phyloP scores from a whole-genome alignment of 116 monocot species.

The Trichopus zeylanicus region DNA sequence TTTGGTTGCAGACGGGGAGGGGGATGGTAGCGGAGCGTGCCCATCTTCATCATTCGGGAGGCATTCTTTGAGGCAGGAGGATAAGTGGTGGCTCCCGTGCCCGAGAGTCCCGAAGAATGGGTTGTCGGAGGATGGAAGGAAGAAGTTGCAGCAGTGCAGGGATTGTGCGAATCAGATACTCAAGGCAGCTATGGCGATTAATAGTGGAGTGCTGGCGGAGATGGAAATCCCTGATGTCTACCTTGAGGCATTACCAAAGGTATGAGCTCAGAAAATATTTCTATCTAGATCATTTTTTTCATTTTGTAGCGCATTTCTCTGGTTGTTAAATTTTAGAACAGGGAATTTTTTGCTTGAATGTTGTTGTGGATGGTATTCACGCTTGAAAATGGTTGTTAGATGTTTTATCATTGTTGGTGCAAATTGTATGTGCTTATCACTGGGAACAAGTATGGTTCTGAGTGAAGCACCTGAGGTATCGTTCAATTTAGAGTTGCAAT shows the following conservation, averaged over 20 bases:
- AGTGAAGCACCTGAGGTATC: neutral
- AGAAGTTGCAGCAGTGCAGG: slow-evolving; percentile 73
- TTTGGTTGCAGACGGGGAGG: slow-evolving; percentile 44
- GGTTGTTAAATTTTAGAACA: neutral
- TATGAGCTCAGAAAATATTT: slow-evolving; percentile 10
- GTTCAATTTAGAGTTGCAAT: no score
- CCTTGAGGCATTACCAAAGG: slow-evolving; percentile 86
- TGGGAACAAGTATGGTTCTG: no score
- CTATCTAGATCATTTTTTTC: neutral
- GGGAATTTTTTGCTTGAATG: neutral
- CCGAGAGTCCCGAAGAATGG: slow-evolving; percentile 77
- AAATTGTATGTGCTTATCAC: neutral
- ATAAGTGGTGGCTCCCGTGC: slow-evolving; percentile 98
- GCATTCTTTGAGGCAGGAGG: slow-evolving; percentile 79
- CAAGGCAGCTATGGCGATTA: slow-evolving; percentile 96
- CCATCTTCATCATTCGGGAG: slow-evolving; percentile 47
- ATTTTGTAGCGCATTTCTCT: neutral
- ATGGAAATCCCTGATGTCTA: slow-evolving; percentile 83
- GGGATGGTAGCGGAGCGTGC: slow-evolving; percentile 34
- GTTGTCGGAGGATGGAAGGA: slow-evolving; percentile 48
- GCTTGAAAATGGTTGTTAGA: neutral
- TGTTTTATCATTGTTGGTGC: neutral
- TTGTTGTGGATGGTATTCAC: no score
- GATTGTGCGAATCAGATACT: slow-evolving; percentile 90
- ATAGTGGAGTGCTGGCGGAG: slow-evolving; percentile 78